These are phyloP conservation scores for Candida sonorensis DNA, from an alignment of 805 yeast species.

Conservation along the genomic window DNA sequence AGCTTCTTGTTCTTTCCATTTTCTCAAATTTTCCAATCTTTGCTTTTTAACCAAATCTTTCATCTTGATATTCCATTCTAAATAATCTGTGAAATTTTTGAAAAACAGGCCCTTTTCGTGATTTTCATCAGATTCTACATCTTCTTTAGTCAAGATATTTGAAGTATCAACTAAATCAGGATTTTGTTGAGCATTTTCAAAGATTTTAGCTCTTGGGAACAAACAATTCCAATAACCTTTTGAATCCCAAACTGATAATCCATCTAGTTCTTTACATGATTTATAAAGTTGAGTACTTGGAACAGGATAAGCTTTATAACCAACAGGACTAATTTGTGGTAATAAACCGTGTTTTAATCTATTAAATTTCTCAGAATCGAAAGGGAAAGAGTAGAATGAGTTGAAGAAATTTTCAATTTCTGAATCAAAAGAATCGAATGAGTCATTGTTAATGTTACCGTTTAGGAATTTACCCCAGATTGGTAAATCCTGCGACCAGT, in stretches of 20 bases:
- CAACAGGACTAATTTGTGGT: slow-evolving; percentile 11
- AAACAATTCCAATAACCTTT: slow-evolving; percentile 89
- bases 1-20: slow-evolving; percentile 18
- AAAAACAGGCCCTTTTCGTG: slow-evolving; percentile 56
- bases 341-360: slow-evolving; percentile 2
- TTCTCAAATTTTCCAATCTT: slow-evolving; percentile 21
- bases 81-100: slow-evolving; percentile 52
- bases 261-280: slow-evolving; percentile 57
- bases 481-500: slow-evolving; percentile 7
- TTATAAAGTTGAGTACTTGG: slow-evolving; percentile 43
- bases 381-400: not conserved
- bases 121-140: slow-evolving; percentile 36
- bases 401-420: no score
- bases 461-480: slow-evolving; percentile 2
- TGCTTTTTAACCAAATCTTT: slow-evolving; percentile 35
- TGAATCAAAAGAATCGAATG: not conserved
- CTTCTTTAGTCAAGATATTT: slow-evolving; percentile 45
- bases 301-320: slow-evolving; percentile 20
- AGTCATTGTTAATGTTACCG: not conserved
- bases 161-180: slow-evolving; percentile 4
- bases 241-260: slow-evolving; percentile 74
- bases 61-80: slow-evolving; percentile 64
- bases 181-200: slow-evolving; percentile 24
- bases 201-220: slow-evolving; percentile 49
- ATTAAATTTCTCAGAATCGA: slow-evolving; percentile 3